Percentiles rank a stretch among this genome's conserved stretches.
These are phyloP conservation scores for Apiotrichum sp. DNA, from an alignment of 1,284 basidiomycete species.

Conservation along the genomic window DNA sequence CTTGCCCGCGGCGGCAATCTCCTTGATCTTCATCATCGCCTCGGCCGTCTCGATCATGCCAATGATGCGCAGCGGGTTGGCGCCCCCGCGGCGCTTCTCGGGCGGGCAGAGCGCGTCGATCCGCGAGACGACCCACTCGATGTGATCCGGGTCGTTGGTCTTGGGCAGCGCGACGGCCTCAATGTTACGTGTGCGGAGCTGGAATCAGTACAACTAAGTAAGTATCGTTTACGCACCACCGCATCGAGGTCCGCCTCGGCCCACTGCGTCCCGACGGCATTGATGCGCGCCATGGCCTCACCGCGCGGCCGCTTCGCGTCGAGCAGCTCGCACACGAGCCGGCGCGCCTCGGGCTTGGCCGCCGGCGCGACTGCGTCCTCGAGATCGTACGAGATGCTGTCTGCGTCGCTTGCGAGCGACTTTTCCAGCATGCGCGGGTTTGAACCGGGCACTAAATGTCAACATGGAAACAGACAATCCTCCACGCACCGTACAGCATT, in stretches of 20 bases:
- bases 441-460: conserved; percentile 61
- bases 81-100: conserved; percentile 21
- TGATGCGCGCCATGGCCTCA: conserved; percentile 67
- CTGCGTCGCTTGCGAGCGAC: conserved; percentile 59
- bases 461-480: too few relatives aligned
- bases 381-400: conserved; percentile 76
- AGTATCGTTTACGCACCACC: conserved; percentile 51
- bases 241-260: conserved; percentile 64
- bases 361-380: conserved; percentile 72
- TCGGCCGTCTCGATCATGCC: conserved; percentile 74
- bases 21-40: conserved; percentile 45
- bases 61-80: conserved; percentile 56
- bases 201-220: not conserved
- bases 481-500: conserved; percentile 37
- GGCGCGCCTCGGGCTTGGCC: conserved; percentile 61
- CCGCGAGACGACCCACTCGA: conserved; percentile 57
- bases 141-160: conserved; percentile 61
- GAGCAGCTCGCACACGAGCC: conserved; percentile 57
- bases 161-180: conserved; percentile 68
- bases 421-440: conserved; percentile 75
- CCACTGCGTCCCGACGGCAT: conserved; percentile 64
- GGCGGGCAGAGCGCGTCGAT: conserved; percentile 29
- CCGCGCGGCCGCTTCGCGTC: conserved; percentile 39
- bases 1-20: conserved; percentile 33
- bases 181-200: conserved; percentile 48